Evolutionary conservation across 2,329 filamentous ascomycete genomes (phyloP).

Genomic region (Cadophora malorum): DNA sequence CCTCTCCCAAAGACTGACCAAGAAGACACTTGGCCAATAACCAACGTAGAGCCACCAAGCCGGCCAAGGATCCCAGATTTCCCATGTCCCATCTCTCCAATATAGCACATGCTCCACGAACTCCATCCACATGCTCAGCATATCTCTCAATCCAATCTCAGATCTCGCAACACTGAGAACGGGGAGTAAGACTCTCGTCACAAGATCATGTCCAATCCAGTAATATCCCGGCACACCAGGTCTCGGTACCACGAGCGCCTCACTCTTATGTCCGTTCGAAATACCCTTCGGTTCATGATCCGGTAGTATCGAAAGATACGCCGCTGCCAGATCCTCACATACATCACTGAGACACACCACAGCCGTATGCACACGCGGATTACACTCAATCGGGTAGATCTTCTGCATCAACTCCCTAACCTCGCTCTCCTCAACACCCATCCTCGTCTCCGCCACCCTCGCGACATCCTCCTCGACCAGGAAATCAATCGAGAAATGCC

Average conservation of each 20-base stretch:
- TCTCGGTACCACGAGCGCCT: conserved; percentile 35
- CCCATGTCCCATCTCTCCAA: conserved; percentile 63
- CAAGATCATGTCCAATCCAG: conserved; percentile 72
- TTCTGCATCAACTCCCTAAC: conserved; percentile 44
- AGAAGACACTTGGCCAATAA: conserved; percentile 61
- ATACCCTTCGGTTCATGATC: conserved; percentile 28
- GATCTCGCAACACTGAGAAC: conserved; percentile 45
- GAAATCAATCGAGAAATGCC: conserved; percentile 77
- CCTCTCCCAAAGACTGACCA: conserved; percentile 51
- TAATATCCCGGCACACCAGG: conserved; percentile 53
- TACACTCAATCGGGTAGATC: conserved; percentile 74
- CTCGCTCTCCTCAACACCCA: conserved; percentile 23
- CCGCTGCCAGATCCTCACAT: conserved; percentile 51
- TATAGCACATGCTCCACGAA: conserved; percentile 50
- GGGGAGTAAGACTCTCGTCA: conserved; percentile 58
- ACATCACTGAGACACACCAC: conserved; percentile 62
- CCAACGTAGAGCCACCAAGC: conserved; percentile 63
- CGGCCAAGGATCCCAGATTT: conserved; percentile 61
- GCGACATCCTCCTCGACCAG: conserved; percentile 58
- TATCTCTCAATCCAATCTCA: conserved; percentile 35
- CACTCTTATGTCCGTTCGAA: conserved; percentile 25
- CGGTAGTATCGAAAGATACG: conserved; percentile 58
- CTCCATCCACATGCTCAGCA: conserved; percentile 37
- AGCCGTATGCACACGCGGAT: conserved; percentile 72
- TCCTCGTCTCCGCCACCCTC: conserved; percentile 21